phyloP scores from a whole-genome alignment of 1,284 basidiomycete genomes.

The Polyporus tsugae region DNA sequence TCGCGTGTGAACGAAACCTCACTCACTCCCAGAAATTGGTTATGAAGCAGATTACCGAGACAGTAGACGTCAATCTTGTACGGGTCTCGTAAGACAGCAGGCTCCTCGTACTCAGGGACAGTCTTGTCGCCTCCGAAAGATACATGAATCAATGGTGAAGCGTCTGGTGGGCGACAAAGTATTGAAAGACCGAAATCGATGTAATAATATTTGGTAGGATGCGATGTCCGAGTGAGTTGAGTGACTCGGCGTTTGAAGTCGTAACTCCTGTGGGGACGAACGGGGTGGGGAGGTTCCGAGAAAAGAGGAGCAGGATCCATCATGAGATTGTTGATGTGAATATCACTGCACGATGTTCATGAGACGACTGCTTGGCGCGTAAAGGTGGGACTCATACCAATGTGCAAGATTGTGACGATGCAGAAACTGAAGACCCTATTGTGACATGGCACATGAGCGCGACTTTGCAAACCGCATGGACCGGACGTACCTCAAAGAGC shows the following conservation, averaged over 20 bases:
- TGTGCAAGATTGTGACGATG: conserved; percentile 37
- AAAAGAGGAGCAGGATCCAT: conserved; percentile 43
- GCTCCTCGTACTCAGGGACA: conserved; percentile 32
- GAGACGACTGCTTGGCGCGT: not conserved
- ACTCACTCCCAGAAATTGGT: conserved; percentile 31
- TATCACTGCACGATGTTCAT: not conserved
- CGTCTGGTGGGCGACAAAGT: conserved; percentile 20
- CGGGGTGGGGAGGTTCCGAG: conserved; percentile 39
- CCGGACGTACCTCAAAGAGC: conserved; percentile 38
- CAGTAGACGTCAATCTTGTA: conserved; percentile 44
- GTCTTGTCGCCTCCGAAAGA: conserved; percentile 31
- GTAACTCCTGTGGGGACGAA: conserved; percentile 18
- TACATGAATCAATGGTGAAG: conserved; percentile 28
- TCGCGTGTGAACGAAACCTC: not conserved
- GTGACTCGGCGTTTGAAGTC: conserved; percentile 34
- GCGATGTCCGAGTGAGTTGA: conserved; percentile 37
- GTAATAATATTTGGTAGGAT: conserved; percentile 41
- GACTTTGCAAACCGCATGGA: not conserved
- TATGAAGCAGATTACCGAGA: conserved; percentile 43
- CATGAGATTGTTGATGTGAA: conserved; percentile 48
- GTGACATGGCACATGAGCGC: not conserved
- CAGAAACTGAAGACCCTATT: conserved; percentile 39
- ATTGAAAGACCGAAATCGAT: conserved; percentile 48
- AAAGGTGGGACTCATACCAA: conserved; percentile 22
- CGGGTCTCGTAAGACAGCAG: conserved; percentile 32